A percentile compares a stretch with the other conserved stretches of the same genome.
Conservation (phyloP, 495 filamentous ascomycete species). For the Articulospora tetracladia region DNA sequence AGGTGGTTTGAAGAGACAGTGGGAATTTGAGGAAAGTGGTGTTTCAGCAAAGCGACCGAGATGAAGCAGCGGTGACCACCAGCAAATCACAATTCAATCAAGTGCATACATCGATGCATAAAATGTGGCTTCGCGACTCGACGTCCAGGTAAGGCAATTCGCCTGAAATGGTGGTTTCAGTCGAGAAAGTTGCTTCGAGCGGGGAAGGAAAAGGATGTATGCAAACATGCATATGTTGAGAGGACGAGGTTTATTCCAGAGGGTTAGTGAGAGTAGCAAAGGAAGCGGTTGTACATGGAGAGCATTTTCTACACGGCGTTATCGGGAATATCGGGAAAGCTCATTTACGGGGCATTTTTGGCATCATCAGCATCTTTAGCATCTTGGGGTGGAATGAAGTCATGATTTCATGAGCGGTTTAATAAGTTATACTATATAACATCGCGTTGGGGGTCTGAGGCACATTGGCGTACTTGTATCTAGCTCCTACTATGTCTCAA, state of each 20-base stretch:
- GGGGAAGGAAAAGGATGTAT: no score
- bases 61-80: not conserved
- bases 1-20: conserved; percentile 70
- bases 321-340: not conserved
- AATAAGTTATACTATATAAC: not conserved
- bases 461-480: not conserved
- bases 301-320: not conserved
- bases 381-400: not conserved
- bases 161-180: no score
- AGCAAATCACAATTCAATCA: not conserved
- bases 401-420: not conserved
- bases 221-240: not conserved
- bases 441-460: not conserved
- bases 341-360: not conserved
- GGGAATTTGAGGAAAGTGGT: conserved; percentile 44
- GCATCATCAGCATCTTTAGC: no score
- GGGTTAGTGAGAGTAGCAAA: not conserved
- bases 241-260: no score
- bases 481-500: no score
- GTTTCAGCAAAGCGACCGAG: not conserved
- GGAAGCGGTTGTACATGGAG: conserved; percentile 3
- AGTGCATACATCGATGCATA: not conserved
- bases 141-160: no score
- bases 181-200: no score
- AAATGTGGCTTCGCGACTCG: no score